Percentiles rank a stretch among this genome's conserved stretches.
phyloP scores from a whole-genome alignment of 805 yeast species.

The Tetrapisispora namnaoensis region DNA sequence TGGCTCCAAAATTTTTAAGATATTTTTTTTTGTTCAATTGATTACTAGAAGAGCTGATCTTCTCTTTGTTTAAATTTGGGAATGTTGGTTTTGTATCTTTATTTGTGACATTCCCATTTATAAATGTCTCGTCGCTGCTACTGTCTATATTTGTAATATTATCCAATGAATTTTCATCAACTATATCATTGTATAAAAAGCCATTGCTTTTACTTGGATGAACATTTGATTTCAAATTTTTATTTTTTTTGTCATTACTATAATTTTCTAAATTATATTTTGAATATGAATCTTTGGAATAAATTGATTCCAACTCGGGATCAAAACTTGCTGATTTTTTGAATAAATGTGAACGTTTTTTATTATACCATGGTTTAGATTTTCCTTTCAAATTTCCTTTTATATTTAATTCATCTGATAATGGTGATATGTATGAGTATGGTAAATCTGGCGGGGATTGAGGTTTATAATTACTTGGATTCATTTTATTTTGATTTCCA shows the following conservation, averaged over 20 bases:
- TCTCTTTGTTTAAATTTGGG: slow-evolving; percentile 4
- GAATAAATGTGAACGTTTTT: neutral
- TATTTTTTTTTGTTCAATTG: neutral
- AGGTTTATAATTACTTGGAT: neutral
- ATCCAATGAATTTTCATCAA: neutral
- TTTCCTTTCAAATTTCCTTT: neutral
- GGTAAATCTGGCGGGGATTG: slow-evolving; percentile 1
- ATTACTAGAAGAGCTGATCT: neutral
- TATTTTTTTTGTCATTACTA: neutral
- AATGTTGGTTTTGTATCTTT: slow-evolving; percentile 8
- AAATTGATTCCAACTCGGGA: neutral
- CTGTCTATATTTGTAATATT: neutral
- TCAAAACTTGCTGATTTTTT: neutral
- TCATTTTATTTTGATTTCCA: neutral
- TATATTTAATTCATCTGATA: neutral
- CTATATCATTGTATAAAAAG: neutral
- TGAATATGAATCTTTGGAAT: neutral
- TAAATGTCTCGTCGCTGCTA: slow-evolving; percentile 20
- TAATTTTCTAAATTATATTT: neutral
- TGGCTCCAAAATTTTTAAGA: neutral
- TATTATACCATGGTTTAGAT: neutral
- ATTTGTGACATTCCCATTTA: slow-evolving; percentile 16
- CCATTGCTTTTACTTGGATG: neutral
- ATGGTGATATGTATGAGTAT: neutral
- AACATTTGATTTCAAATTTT: neutral